Evolutionary conservation across 768 basidiomycete genomes (phyloP).

Genomic region (Calvatia gigantea): DNA sequence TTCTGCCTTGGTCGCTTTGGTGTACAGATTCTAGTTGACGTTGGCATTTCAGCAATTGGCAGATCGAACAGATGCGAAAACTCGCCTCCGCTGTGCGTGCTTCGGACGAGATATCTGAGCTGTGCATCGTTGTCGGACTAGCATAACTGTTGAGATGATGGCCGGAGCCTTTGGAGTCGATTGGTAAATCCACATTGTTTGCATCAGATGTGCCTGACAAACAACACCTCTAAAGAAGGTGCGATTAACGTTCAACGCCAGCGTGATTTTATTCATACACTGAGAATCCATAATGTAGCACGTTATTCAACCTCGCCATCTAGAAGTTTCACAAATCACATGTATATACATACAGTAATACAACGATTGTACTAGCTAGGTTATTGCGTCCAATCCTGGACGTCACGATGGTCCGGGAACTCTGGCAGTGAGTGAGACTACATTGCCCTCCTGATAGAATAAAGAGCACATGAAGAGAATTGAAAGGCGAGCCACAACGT

Average conservation of each 20-base stretch:
- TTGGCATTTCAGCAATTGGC: not conserved
- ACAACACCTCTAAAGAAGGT: no score
- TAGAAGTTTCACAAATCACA: no score
- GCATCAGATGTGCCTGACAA: not conserved
- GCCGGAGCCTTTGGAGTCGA: no score
- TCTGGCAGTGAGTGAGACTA: no score
- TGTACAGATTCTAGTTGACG: slow-evolving; percentile 39
- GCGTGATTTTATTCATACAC: no score
- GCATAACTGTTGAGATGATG: not conserved
- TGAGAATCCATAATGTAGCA: no score
- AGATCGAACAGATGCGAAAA: not conserved
- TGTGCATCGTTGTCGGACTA: not conserved
- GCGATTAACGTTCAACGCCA: no score
- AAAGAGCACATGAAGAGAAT: not conserved
- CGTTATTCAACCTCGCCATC: no score
- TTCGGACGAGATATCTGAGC: not conserved
- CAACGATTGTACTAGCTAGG: no score
- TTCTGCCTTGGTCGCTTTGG: slow-evolving; percentile 70
- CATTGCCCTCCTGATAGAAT: not conserved
- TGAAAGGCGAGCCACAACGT: not conserved
- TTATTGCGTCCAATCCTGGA: no score
- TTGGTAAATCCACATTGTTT: not conserved
- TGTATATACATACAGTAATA: no score
- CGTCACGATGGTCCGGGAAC: no score
- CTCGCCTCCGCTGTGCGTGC: slow-evolving; percentile 2